A percentile compares a stretch with the other conserved stretches of the same genome.
Evolutionary conservation across 768 basidiomycete genomes (phyloP).

Genomic region (Kwoniella newhampshirensis): DNA sequence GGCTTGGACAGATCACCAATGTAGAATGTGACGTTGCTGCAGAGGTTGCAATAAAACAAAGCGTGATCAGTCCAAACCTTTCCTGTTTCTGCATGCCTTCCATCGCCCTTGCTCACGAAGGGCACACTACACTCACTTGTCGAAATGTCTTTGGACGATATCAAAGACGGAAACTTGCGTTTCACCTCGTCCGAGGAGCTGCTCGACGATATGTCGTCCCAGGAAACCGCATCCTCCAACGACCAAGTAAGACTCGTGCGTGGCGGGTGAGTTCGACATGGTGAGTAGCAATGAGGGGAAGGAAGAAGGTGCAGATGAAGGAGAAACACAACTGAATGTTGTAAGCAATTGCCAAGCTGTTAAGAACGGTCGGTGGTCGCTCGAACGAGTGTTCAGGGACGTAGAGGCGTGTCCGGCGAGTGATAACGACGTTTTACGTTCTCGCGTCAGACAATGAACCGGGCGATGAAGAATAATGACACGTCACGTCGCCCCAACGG

Average conservation of each 20-base stretch:
- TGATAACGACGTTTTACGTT: too few species aligned
- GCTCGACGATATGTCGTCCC: slow-evolving; percentile 84
- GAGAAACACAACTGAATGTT: too few species aligned
- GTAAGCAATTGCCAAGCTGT: too few species aligned
- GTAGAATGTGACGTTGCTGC: slow-evolving; percentile 64
- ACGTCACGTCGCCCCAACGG: too few species aligned
- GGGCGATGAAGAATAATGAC: too few species aligned
- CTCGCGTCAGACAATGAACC: too few species aligned
- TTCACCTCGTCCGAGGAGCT: slow-evolving; percentile 74
- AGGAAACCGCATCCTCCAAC: slow-evolving; percentile 73
- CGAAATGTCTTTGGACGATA: slow-evolving; percentile 82
- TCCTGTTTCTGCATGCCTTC: neutral
- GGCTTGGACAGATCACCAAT: slow-evolving; percentile 83
- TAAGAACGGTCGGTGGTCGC: too few species aligned
- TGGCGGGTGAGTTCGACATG: slow-evolving; percentile 7
- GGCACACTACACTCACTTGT: slow-evolving; percentile 45
- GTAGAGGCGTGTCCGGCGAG: too few species aligned
- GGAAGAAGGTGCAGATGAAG: too few species aligned
- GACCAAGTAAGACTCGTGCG: slow-evolving; percentile 73
- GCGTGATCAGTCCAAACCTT: neutral
- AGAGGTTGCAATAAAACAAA: too few species aligned
- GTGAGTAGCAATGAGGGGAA: neutral
- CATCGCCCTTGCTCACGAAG: too few species aligned
- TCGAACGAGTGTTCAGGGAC: too few species aligned
- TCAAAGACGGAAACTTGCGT: slow-evolving; percentile 77